These are phyloP conservation scores for Rhizophagus clarus DNA, from an alignment of 192 early-diverging fungal genomes.

Conservation along the genomic window DNA sequence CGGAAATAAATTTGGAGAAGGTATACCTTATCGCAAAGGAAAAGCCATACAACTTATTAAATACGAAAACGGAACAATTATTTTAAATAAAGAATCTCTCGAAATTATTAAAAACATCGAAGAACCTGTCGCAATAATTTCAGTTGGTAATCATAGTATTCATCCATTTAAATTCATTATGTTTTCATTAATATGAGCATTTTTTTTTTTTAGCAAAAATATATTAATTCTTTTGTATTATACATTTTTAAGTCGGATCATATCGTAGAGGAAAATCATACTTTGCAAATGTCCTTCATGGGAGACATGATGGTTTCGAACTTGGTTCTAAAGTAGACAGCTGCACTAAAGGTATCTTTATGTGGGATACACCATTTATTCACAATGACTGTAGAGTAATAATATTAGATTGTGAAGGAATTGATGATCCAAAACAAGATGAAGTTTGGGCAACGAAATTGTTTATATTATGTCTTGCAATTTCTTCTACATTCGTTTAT, in stretches of 20 bases:
- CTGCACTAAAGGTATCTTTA: slow-evolving; percentile 22
- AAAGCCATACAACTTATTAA: slow-evolving; percentile 16
- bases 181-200: background rate
- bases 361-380: slow-evolving; percentile 31
- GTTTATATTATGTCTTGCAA: slow-evolving; percentile 22
- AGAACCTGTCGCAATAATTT: slow-evolving; percentile 21
- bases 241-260: background rate
- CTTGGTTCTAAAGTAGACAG: slow-evolving; percentile 23
- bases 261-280: slow-evolving; percentile 31
- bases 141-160: slow-evolving; percentile 5
- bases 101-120: slow-evolving; percentile 23
- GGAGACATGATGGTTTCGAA: slow-evolving; percentile 28
- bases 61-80: background rate
- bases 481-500: slow-evolving; percentile 28
- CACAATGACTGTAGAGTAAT: background rate
- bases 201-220: too few species aligned
- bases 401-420: slow-evolving; percentile 26
- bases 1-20: slow-evolving; percentile 3
- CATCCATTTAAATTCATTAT: background rate
- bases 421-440: slow-evolving; percentile 26
- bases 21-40: slow-evolving; percentile 19
- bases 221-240: background rate
- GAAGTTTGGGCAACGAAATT: slow-evolving; percentile 18
- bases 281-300: slow-evolving; percentile 17
- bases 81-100: background rate